Evolutionary conservation across 2,329 filamentous ascomycete genomes (phyloP).

Genomic region (Diplodia corticola): DNA sequence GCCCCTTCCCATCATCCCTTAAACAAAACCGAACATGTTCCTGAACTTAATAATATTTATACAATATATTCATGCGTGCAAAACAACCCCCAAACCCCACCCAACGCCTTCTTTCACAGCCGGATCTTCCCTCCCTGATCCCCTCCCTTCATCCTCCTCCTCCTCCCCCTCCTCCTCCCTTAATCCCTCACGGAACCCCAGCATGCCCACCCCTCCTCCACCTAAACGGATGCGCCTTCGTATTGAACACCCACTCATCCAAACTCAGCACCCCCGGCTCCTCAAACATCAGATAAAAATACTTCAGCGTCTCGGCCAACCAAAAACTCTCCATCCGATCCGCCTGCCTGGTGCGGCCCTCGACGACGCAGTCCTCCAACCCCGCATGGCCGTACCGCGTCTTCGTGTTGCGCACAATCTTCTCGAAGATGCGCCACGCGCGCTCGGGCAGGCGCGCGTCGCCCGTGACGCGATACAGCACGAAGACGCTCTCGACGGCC

Average conservation of each 20-base stretch:
- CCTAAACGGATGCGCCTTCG: conserved; percentile 23
- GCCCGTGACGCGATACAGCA: conserved; percentile 52
- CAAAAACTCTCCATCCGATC: conserved; percentile 54
- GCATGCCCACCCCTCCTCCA: background rate
- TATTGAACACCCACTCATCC: conserved; percentile 50
- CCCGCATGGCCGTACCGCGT: conserved; percentile 50
- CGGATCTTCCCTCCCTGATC: too few relatives aligned
- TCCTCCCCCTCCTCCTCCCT: too few relatives aligned
- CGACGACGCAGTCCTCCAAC: conserved; percentile 42
- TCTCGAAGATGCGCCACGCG: conserved; percentile 53
- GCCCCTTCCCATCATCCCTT: too few relatives aligned
- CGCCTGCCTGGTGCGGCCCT: conserved; percentile 36
- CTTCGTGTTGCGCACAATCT: conserved; percentile 44
- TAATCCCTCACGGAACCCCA: too few relatives aligned
- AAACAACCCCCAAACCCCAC: too few relatives aligned
- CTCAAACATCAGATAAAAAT: conserved; percentile 51
- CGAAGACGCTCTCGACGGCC: conserved; percentile 61
- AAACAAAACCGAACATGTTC: too few relatives aligned
- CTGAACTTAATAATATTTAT: too few relatives aligned
- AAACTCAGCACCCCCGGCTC: conserved; percentile 45
- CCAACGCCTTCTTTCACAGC: too few relatives aligned
- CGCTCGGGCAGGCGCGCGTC: conserved; percentile 48
- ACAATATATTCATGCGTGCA: too few relatives aligned
- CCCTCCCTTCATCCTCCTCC: too few relatives aligned
- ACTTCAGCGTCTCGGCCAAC: conserved; percentile 53